Evolutionary conservation across 164 flowering plant genomes (phyloP).

Genomic region (Cinnamomum micranthum): DNA sequence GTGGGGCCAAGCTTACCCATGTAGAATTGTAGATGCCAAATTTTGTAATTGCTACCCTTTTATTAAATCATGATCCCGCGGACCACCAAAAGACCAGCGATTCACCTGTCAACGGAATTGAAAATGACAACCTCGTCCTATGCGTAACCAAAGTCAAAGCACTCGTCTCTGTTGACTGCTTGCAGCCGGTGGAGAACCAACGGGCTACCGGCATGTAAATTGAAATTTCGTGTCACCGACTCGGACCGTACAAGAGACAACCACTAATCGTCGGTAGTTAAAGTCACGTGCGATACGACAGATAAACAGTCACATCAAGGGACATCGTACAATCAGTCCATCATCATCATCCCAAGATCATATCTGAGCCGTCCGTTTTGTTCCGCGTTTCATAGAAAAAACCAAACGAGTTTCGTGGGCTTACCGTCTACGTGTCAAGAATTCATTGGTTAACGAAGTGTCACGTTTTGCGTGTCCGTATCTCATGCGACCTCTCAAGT

Average conservation of each 20-base stretch:
- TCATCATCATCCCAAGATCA: not conserved
- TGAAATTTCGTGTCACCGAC: not conserved
- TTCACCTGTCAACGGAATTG: no score
- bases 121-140: not conserved
- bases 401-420: no score
- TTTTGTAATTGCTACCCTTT: no score
- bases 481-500: not conserved
- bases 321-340: no score
- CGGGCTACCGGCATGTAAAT: not conserved
- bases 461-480: constrained; percentile 2
- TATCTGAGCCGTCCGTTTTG: not conserved
- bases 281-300: not conserved
- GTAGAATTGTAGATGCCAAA: no score
- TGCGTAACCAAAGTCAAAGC: not conserved
- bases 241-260: not conserved
- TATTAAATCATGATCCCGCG: no score
- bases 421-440: no score
- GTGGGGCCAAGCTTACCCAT: no score
- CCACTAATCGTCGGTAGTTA: not conserved
- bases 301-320: not conserved
- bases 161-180: not conserved
- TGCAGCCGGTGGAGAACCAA: not conserved
- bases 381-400: no score
- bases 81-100: no score
- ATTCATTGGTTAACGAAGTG: not conserved